Conservation (phyloP, 1,139 yeast species). For the Kodamaea suecica region DNA sequence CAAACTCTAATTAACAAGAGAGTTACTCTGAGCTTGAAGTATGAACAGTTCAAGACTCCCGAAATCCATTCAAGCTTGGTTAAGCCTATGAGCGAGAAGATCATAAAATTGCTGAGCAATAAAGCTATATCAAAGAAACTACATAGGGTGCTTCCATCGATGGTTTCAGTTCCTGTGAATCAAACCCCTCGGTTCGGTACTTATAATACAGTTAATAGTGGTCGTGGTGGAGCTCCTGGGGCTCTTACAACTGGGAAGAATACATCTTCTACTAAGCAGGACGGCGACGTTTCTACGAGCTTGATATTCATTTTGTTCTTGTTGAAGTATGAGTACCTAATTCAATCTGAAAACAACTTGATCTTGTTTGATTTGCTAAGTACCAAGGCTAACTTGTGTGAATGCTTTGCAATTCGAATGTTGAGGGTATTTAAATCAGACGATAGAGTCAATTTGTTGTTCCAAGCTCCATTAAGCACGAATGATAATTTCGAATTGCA, state of each 20-base stretch:
- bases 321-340: constrained; percentile 42
- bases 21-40: constrained; percentile 48
- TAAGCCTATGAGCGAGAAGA: constrained; percentile 44
- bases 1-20: constrained; percentile 38
- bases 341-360: constrained; percentile 49
- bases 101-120: constrained; percentile 24
- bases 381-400: constrained; percentile 56
- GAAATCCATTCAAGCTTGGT: constrained; percentile 50
- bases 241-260: too few relatives aligned
- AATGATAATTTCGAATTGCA: constrained; percentile 14
- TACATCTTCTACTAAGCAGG: too few relatives aligned
- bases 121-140: constrained; percentile 12
- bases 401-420: constrained; percentile 51
- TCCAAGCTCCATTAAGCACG: constrained; percentile 41
- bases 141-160: constrained; percentile 10
- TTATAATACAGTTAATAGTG: constrained; percentile 9
- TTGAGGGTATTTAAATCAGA: constrained; percentile 48
- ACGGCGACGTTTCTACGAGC: constrained; percentile 19
- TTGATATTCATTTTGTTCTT: constrained; percentile 35
- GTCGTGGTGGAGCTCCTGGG: constrained; percentile 13
- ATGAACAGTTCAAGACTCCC: constrained; percentile 56
- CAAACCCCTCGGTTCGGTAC: constrained; percentile 24
- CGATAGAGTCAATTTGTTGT: constrained; percentile 44
- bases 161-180: constrained; percentile 8
- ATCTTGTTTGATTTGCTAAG: constrained; percentile 47